Conservation (phyloP, 163 green algal genomes). For the Scenedesmus sp. region DNA sequence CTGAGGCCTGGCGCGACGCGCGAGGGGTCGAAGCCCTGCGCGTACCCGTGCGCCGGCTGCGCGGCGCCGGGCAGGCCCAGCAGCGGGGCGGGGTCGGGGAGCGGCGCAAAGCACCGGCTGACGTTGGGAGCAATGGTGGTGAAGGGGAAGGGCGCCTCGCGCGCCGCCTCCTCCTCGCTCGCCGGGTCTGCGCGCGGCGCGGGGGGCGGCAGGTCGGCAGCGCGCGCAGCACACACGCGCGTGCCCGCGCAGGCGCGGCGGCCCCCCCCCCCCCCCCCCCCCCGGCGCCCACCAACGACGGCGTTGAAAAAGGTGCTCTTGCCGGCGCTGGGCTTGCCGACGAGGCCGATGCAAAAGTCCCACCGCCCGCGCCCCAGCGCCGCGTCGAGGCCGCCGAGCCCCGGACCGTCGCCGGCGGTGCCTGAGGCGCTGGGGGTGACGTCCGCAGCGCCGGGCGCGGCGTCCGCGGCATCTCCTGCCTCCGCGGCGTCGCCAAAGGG, state of each 20-base stretch:
- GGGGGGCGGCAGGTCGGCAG: neutral
- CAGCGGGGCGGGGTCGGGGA: constrained; percentile 53
- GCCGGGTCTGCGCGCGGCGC: constrained; percentile 29
- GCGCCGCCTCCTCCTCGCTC: constrained; percentile 49
- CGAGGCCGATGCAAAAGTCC: constrained; percentile 66
- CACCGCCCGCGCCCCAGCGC: too few relatives aligned
- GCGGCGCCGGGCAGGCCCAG: constrained; percentile 37
- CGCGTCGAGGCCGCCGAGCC: too few relatives aligned
- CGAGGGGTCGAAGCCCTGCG: constrained; percentile 34
- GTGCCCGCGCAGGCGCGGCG: neutral
- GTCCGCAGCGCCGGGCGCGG: too few relatives aligned
- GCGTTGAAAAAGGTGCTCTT: constrained; percentile 70
- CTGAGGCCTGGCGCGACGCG: constrained; percentile 21
- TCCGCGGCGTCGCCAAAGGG: constrained; percentile 6
- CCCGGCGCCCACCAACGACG: constrained; percentile 34
- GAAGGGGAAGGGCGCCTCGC: constrained; percentile 62
- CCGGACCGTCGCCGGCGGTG: too few relatives aligned
- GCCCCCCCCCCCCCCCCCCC: too few relatives aligned
- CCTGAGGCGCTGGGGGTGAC: too few relatives aligned
- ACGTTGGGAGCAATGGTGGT: constrained; percentile 66
- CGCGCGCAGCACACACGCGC: neutral
- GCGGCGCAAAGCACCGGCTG: constrained; percentile 41
- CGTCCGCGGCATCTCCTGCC: too few relatives aligned
- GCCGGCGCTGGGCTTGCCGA: constrained; percentile 61
- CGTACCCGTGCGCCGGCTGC: constrained; percentile 35